A percentile compares a stretch with the other conserved stretches of the same genome.
These are phyloP conservation scores for Selenicereus undatus DNA, from an alignment of 148 eudicot species.

Conservation along the genomic window DNA sequence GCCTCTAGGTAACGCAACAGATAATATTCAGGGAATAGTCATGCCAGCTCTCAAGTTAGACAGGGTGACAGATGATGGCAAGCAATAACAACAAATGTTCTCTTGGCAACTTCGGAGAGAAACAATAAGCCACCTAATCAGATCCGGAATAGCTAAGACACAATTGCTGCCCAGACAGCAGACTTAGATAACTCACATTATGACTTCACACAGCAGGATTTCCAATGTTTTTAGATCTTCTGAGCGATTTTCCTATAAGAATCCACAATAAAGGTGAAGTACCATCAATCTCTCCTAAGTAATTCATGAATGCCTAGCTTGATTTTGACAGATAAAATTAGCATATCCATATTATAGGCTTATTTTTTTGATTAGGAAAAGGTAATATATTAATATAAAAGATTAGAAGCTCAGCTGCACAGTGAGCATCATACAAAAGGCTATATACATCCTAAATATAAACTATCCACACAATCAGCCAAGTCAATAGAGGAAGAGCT, in stretches of 20 bases:
- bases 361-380: too few relatives aligned
- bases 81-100: neutral
- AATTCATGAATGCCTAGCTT: neutral
- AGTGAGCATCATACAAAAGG: neutral
- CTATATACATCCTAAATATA: too few relatives aligned
- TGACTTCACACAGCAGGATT: neutral
- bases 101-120: neutral
- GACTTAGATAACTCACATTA: too few relatives aligned
- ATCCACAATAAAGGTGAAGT: neutral
- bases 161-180: too few relatives aligned
- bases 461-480: too few relatives aligned
- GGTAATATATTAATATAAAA: too few relatives aligned
- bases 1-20: neutral
- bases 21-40: neutral
- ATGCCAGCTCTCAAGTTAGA: neutral
- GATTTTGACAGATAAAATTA: neutral
- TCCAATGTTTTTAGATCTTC: neutral
- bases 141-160: too few relatives aligned
- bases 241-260: neutral
- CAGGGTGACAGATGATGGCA: neutral
- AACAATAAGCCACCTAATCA: neutral
- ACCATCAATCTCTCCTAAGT: neutral
- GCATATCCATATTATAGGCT: neutral
- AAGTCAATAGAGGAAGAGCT: too few relatives aligned
- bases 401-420: too few relatives aligned